Evolutionary conservation across 768 basidiomycete species (phyloP), one percentile per base, ranked within the genome.

Genomic region (Serpula lacrymans): DNA sequence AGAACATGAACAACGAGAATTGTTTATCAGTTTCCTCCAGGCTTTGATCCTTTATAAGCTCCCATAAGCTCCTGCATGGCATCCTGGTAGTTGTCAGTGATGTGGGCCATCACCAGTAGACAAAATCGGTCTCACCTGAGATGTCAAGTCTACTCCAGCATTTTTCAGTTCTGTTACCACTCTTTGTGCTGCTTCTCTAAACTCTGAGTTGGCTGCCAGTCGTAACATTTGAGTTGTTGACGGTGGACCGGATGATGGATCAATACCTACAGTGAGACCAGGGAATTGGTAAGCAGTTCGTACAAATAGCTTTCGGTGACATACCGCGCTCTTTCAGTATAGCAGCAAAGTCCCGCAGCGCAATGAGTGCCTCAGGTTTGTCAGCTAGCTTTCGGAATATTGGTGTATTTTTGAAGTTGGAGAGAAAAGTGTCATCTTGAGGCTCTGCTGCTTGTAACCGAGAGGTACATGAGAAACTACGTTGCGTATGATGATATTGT

Each of bases 71-170:
- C 64, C 41, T 69, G 62, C 57, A 78, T 52, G 13, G 74, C 61
- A 26, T 78, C 74, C 79, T 81, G 46, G 35, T 11, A 11, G 29
- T 24, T 23, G 39, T 30, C 25, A 24, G 35, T 22, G 39, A 30
- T 17, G 17, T 12, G 12, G 40, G 4, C n/a, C 28, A 13, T 25
- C 24, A 12, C 14, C 22, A 28, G 5, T 41, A 24, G n/a, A 39
- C 21, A 37, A 21, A 4, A 22, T 13, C 23, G 14, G n/a, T 50
- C 70, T 39, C 48, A 82, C 82, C 60, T 77, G 70, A 34, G 76
- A 72, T 25, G 57, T 59, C 25, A 81, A 40, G 52, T 84, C 75
- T n/a, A 86, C 55, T 5, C 80, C 84, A 16, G 79, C 78, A 24
- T 76, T 77, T 37, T 73, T 53, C 45, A 84, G 54, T 42, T 77